These are phyloP conservation scores for Acanthamoeba lenticulata DNA, from an alignment of 208 protist genomes.

Conservation along the genomic window DNA sequence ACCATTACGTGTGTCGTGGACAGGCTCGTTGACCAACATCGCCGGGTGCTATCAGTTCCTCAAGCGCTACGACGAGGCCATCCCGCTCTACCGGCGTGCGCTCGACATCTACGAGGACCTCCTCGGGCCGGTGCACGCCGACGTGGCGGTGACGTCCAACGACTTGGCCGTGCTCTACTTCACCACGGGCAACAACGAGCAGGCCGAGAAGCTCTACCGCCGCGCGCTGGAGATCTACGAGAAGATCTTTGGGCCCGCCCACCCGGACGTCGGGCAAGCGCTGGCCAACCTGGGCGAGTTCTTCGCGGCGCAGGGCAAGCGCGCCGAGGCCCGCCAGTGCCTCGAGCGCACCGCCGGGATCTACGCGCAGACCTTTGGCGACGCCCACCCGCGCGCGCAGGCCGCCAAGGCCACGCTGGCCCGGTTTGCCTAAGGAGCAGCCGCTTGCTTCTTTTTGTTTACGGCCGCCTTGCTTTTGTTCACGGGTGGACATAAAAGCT, in stretches of 20 bases:
- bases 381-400: background rate
- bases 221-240: conserved; percentile 33
- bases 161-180: conserved; percentile 60
- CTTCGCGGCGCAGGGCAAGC: background rate
- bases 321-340: background rate
- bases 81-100: background rate
- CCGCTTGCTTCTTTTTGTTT: too few relatives aligned
- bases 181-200: conserved; percentile 43
- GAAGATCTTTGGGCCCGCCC: background rate
- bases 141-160: conserved; percentile 10
- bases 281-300: conserved; percentile 18
- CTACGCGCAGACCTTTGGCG: background rate
- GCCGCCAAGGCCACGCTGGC: background rate
- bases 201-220: conserved; percentile 57
- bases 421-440: background rate
- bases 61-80: background rate
- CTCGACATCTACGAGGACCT: conserved; percentile 45
- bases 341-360: background rate
- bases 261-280: conserved; percentile 23
- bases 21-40: conserved; percentile 46
- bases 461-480: too few relatives aligned
- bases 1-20: background rate
- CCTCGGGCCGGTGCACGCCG: background rate
- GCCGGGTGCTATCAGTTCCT: conserved; percentile 51
- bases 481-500: too few relatives aligned